Conservation (phyloP, 768 basidiomycete species). For the Hygrocybe punicea region DNA sequence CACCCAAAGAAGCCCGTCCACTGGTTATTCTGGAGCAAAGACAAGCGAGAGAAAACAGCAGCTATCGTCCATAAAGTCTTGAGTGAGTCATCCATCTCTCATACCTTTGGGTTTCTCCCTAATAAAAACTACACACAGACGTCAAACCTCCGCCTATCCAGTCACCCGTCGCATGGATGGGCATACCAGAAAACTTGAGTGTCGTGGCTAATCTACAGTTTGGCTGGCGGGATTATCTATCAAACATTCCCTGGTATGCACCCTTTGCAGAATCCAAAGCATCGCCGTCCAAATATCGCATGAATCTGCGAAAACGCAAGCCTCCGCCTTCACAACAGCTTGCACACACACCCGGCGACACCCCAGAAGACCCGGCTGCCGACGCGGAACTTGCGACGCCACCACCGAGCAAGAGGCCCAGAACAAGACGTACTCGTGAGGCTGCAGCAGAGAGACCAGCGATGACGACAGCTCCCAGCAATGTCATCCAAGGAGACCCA, state of each 20-base stretch:
- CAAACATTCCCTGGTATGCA: conserved; percentile 33
- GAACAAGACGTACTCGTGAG: conserved; percentile 10
- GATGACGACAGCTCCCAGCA: background rate
- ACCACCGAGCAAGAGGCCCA: conserved; percentile 28
- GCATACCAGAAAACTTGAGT: conserved; percentile 38
- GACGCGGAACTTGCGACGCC: conserved; percentile 14
- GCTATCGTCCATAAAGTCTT: conserved; percentile 51
- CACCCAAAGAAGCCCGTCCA: conserved; percentile 53
- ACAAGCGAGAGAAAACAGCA: conserved; percentile 47
- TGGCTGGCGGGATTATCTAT: conserved; percentile 29
- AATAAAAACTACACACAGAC: background rate
- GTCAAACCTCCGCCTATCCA: conserved; percentile 28
- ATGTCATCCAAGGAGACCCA: background rate
- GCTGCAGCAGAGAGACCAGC: too few relatives aligned
- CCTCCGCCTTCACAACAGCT: conserved; percentile 15
- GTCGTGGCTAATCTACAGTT: conserved; percentile 34
- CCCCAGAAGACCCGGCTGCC: conserved; percentile 22
- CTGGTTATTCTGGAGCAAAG: conserved; percentile 62
- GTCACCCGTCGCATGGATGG: conserved; percentile 44
- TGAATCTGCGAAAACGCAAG: conserved; percentile 34
- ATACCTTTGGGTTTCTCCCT: too few relatives aligned
- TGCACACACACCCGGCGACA: conserved; percentile 20
- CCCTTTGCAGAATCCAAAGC: conserved; percentile 18
- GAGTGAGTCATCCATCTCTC: conserved; percentile 38
- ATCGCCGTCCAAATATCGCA: background rate